Base-by-base conservation (phyloP, 495 filamentous ascomycete genomes). In the Lepidopterella palustris region DNA sequence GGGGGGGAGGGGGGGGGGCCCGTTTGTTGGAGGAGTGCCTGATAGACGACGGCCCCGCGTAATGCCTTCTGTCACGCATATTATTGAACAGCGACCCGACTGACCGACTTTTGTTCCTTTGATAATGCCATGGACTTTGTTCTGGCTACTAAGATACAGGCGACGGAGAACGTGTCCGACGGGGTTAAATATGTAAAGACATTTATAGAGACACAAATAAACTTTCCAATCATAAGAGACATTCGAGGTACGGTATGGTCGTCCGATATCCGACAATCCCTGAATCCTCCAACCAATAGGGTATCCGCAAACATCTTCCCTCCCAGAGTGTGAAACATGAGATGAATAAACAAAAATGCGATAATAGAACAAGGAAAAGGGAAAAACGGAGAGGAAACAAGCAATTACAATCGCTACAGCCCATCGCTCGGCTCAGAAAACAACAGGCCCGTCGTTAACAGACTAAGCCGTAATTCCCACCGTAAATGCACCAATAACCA, bases 1-100 rank as follows among this genome's bases (percentile, higher is more conserved):
- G 32, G 8, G 32, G 32, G 8, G 32, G 6, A 39, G 32, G 8
- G 32, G 15, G 32, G 8, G 15, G 32, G 15, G n/a, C n/a, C n/a
- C n/a, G n/a, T n/a, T n/a, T n/a, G n/a, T n/a, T n/a, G n/a, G n/a
- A n/a, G n/a, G n/a, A n/a, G n/a, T 39, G 13, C 13, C 21, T 50
- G 47, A 50, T 50, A 50, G 47, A 27, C 47, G n/a, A 24, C 4
- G 21, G 4, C 8, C 23, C n/a, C 45, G 47, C 47, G 47, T 50
- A 50, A 50, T 50, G 47, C 24, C 20, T 25, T 50, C 47, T 50
- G 47, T 50, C 47, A 50, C 47, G 26, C 47, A 11, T n/a, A n/a
- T n/a, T 42, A 42, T 42, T 11, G 18, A 42, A 11, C 13, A 42
- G 13, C 35, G 10, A 42, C 18, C 18, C 35, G 13, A 15, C 35